A percentile compares a stretch with the other conserved stretches of the same genome.
Evolutionary conservation across 2,329 filamentous ascomycete species (phyloP).

Genomic region (Byssochlamys sp.): DNA sequence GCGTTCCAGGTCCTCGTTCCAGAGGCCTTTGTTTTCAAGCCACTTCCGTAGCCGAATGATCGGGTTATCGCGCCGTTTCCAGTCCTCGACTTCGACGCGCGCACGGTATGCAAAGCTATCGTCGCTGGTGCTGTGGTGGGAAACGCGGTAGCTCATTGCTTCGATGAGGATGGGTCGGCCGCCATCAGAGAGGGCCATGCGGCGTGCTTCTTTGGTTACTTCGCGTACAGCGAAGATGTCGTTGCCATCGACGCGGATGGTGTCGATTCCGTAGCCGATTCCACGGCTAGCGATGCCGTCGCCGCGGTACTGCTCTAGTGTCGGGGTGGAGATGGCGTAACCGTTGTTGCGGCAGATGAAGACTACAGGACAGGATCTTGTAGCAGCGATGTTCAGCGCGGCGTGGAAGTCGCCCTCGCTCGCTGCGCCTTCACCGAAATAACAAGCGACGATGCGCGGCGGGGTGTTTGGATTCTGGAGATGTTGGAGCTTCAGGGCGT

Average conservation of each 20-base stretch:
- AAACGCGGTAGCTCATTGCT: constrained; percentile 96
- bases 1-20: constrained; percentile 77
- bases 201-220: constrained; percentile 65
- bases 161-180: constrained; percentile 79
- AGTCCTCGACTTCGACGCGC: constrained; percentile 84
- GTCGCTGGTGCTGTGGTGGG: constrained; percentile 91
- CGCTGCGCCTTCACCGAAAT: constrained; percentile 84
- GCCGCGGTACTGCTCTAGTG: constrained; percentile 79
- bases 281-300: constrained; percentile 83
- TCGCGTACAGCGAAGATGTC: constrained; percentile 82
- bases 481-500: constrained; percentile 74
- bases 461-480: constrained; percentile 59
- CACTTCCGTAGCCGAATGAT: constrained; percentile 79
- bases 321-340: constrained; percentile 82
- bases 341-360: constrained; percentile 92
- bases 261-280: constrained; percentile 87
- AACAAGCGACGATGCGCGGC: constrained; percentile 65
- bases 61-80: constrained; percentile 83
- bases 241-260: constrained; percentile 85
- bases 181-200: constrained; percentile 69
- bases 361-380: constrained; percentile 72
- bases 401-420: constrained; percentile 89
- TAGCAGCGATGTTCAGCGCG: constrained; percentile 82
- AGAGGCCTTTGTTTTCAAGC: constrained; percentile 71
- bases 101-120: constrained; percentile 95